Conservation (phyloP, 75 land plant species). For the Pseudotsuga menziesii region DNA sequence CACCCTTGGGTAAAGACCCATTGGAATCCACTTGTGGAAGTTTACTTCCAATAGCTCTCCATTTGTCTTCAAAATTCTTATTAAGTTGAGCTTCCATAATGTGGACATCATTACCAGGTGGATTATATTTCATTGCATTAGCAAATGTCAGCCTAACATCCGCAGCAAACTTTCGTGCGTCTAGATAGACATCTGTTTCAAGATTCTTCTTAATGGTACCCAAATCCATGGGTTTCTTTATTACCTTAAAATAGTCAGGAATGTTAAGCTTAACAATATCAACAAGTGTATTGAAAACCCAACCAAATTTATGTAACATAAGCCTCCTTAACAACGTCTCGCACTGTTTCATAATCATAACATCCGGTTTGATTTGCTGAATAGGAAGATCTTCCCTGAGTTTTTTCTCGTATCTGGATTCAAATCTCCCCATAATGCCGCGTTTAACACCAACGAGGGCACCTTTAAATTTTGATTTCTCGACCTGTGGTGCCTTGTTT, state of each 20-base stretch:
- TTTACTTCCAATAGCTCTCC: slow-evolving; percentile 75
- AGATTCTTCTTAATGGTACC: slow-evolving; percentile 75
- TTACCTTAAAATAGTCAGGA: slow-evolving; percentile 77
- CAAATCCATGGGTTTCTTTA: slow-evolving; percentile 91
- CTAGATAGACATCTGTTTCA: slow-evolving; percentile 34
- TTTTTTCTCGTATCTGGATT: slow-evolving; percentile 13
- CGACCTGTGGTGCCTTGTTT: slow-evolving; percentile 31
- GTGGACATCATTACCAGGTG: slow-evolving; percentile 81
- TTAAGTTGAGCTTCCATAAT: slow-evolving; percentile 70
- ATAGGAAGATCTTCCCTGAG: slow-evolving; percentile 19
- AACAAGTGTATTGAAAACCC: slow-evolving; percentile 79
- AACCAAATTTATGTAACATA: slow-evolving; percentile 67
- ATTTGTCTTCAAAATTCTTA: slow-evolving; percentile 63
- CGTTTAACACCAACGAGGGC: slow-evolving; percentile 23
- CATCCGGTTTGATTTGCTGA: slow-evolving; percentile 6
- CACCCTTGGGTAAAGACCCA: neutral
- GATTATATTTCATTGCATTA: slow-evolving; percentile 92
- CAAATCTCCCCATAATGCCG: slow-evolving; percentile 23
- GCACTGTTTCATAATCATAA: slow-evolving; percentile 65
- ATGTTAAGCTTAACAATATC: slow-evolving; percentile 75
- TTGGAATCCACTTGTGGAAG: slow-evolving; percentile 19
- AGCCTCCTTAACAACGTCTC: slow-evolving; percentile 48
- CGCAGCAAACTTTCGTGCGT: slow-evolving; percentile 57
- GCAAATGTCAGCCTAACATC: slow-evolving; percentile 89
- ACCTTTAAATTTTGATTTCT: slow-evolving; percentile 17